Evolutionary conservation across 345 rosid genomes (phyloP).

Genomic region (Eucalyptus albens): DNA sequence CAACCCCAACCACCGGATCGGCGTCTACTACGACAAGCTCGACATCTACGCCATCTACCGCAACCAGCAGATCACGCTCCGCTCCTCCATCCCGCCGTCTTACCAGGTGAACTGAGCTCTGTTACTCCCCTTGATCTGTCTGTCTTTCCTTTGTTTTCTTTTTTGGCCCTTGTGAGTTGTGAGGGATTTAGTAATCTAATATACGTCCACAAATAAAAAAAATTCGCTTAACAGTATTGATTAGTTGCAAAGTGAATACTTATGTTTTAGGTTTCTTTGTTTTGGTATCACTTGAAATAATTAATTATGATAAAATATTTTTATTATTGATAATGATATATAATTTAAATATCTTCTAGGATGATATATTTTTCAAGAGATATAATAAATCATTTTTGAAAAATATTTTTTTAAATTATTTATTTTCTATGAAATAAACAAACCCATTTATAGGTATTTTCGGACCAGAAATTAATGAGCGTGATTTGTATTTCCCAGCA

Average conservation of each 20-base stretch:
- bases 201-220: background rate
- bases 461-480: background rate
- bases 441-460: background rate
- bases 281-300: background rate
- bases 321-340: background rate
- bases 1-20: slow-evolving; percentile 11
- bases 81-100: slow-evolving; percentile 1
- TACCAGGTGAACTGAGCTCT: slow-evolving; percentile 7
- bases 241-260: background rate
- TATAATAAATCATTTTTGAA: no score
- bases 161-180: background rate
- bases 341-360: background rate
- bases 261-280: no score
- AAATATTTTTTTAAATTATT: background rate
- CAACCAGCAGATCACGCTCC: slow-evolving; percentile 21
- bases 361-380: no score
- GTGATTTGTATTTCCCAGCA: background rate
- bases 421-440: background rate
- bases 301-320: no score
- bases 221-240: background rate
- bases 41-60: slow-evolving; percentile 22
- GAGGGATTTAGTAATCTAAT: background rate
- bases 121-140: background rate
- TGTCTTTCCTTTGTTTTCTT: background rate
- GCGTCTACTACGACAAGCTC: slow-evolving; percentile 32